Conservation (phyloP, 345 rosid genomes). For the Hypericum androsaemum region DNA sequence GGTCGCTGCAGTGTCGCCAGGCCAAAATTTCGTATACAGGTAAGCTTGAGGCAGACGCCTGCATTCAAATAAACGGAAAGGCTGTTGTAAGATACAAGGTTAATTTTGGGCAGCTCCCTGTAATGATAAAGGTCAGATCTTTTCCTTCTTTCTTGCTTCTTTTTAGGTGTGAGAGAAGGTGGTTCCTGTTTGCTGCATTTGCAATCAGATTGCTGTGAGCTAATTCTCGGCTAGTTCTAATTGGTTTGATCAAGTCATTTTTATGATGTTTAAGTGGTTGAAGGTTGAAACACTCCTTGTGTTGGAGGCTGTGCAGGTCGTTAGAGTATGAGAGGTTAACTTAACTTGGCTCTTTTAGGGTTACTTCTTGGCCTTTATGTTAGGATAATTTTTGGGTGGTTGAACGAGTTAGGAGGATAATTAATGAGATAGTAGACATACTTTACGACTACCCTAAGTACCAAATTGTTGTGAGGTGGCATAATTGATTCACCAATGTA, state of each 20-base stretch:
- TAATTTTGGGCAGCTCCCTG: slow-evolving; percentile 70
- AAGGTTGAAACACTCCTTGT: too few relatives aligned
- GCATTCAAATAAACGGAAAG: slow-evolving; percentile 40
- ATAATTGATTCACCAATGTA: too few relatives aligned
- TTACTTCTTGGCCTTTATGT: too few relatives aligned
- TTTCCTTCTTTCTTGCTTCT: neutral
- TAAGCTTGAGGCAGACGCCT: slow-evolving; percentile 47
- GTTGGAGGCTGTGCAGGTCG: too few relatives aligned
- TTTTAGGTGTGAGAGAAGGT: too few relatives aligned
- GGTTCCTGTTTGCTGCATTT: neutral
- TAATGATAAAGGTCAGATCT: slow-evolving; percentile 66
- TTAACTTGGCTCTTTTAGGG: too few relatives aligned
- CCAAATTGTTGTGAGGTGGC: too few relatives aligned
- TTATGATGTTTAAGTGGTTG: slow-evolving; percentile 8
- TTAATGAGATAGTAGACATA: too few relatives aligned
- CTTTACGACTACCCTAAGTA: too few relatives aligned
- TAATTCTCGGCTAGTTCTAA: neutral
- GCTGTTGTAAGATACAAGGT: slow-evolving; percentile 40
- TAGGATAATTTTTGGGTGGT: too few relatives aligned
- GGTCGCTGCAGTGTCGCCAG: slow-evolving; percentile 59
- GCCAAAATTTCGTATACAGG: slow-evolving; percentile 79
- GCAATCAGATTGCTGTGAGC: slow-evolving; percentile 1
- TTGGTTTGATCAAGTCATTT: neutral
- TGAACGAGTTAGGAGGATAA: too few relatives aligned
- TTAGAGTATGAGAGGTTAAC: too few relatives aligned